Evolutionary conservation across 129 eudicot species (phyloP).

Genomic region (Saposhnikovia divaricata): DNA sequence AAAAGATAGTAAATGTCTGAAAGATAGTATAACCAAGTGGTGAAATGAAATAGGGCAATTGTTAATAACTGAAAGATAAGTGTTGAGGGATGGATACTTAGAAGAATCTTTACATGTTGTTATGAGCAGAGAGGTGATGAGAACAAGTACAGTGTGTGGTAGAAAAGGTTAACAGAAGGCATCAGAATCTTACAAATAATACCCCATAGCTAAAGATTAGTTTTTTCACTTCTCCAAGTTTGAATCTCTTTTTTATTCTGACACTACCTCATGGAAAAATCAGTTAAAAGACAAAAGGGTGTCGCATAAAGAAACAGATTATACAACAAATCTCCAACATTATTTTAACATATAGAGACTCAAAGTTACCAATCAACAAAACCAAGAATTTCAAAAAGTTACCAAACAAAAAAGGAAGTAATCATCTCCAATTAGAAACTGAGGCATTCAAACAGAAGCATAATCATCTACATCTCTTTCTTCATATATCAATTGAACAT

Average conservation of each 20-base stretch:
- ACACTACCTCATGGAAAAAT: constrained; percentile 59
- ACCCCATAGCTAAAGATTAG: constrained; percentile 28
- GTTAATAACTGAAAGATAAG: constrained; percentile 20
- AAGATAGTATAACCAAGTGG: constrained; percentile 1
- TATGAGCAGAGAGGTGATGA: constrained; percentile 40
- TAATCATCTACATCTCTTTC: neutral
- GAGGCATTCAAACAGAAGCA: neutral
- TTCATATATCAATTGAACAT: constrained; percentile 1
- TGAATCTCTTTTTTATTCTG: constrained; percentile 35
- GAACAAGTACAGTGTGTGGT: constrained; percentile 18
- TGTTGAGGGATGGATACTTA: constrained; percentile 23
- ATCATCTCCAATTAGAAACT: constrained; percentile 1
- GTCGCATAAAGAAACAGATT: constrained; percentile 34
- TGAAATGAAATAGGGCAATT: constrained; percentile 11
- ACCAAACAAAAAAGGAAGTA: constrained; percentile 1
- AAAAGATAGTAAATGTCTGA: neutral
- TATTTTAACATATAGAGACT: neutral
- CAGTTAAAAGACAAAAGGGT: constrained; percentile 49
- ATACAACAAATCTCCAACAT: neutral
- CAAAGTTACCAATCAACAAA: constrained; percentile 1
- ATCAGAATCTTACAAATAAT: constrained; percentile 48
- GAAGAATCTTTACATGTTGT: constrained; percentile 40
- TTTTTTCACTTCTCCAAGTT: constrained; percentile 12
- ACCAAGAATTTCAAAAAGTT: constrained; percentile 1
- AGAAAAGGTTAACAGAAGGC: constrained; percentile 31